A percentile compares a stretch with the other conserved stretches of the same genome.
Conservation (phyloP, 1,284 basidiomycete species). For the Ceratobasidium theobromae region DNA sequence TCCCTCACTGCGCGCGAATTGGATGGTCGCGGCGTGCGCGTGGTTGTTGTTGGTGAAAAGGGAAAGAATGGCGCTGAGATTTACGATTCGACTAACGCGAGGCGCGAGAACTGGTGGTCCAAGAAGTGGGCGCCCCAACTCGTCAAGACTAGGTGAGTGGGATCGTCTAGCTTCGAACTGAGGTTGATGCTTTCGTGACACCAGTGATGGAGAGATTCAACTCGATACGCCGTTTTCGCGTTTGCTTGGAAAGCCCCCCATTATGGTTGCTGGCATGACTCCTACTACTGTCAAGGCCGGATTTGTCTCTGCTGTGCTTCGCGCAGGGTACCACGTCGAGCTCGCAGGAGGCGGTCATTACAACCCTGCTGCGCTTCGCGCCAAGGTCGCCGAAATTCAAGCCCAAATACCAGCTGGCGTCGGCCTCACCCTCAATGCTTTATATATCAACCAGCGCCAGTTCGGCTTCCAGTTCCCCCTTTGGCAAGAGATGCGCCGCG, state of each 20-base stretch:
- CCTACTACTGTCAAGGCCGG: slow-evolving; percentile 91
- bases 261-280: slow-evolving; percentile 99
- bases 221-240: slow-evolving; percentile 97
- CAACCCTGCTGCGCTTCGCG: slow-evolving; percentile 81
- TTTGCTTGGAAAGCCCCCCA: slow-evolving; percentile 90
- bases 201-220: slow-evolving; percentile 83
- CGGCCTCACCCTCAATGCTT: slow-evolving; percentile 90
- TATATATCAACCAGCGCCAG: slow-evolving; percentile 98
- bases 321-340: slow-evolving; percentile 95
- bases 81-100: slow-evolving; percentile 67
- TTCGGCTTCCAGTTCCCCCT: slow-evolving; percentile 96
- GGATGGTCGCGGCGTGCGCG: slow-evolving; percentile 89
- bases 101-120: slow-evolving; percentile 86
- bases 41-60: slow-evolving; percentile 84
- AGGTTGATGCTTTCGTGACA: slow-evolving; percentile 3
- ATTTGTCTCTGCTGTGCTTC: slow-evolving; percentile 88
- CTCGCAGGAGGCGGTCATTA: slow-evolving; percentile 98
- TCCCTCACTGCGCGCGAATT: slow-evolving; percentile 86
- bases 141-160: slow-evolving; percentile 81
- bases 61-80: slow-evolving; percentile 84
- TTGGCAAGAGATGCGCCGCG: slow-evolving; percentile 96
- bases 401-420: slow-evolving; percentile 79
- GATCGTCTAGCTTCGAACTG: neutral
- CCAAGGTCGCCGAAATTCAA: slow-evolving; percentile 89
- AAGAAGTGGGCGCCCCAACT: slow-evolving; percentile 84